Base-by-base conservation (phyloP, 108 stramenopile species). In the Skeletonema potamos region DNA sequence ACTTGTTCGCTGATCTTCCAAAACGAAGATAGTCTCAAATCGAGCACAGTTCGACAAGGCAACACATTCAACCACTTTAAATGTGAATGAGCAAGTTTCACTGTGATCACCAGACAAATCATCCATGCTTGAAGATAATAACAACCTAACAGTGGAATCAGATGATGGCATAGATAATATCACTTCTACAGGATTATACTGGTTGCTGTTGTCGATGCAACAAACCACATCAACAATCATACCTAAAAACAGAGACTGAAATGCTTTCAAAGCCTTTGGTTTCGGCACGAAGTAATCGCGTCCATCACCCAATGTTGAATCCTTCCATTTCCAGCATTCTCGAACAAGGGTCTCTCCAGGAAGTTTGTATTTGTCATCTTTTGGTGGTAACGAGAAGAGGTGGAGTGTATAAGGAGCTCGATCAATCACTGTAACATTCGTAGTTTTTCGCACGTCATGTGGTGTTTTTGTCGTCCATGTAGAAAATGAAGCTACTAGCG, bases 321-420 rank as follows among this genome's bases (percentile, higher is more conserved):
- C 92, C 66, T 93, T 93, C 92, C 92, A 93, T 62, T 73, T 78
- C 92, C 92, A 93, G 20, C 84, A 62, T 61, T 81, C 74, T 39
- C 84, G 72, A 32, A 89, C 76, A 15, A 80, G 74, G 2, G 26
- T 8, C 58, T 80, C 79, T 30, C 58, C 67, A 12, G 79, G 63
- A 6, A 58, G 44, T 0, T 60, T 27, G 43, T 29, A 80, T 15
- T 62, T 15, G 18, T 80, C 72, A 44, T 80, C 56, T 58, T 44
- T 73, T 20, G 72, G 56, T 0, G 79, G 72, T 13, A 80, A 68
- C 27, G 79, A 80, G 6, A 80, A 6, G 28, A 80, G 68, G n/a
- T 73, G 67, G 0, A 79, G n/a, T n/a, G 71, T 58, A 17, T 57
- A 48, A 11, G 15, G 39, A 4, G 39, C 0, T n/a, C 39, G 39